Evolutionary conservation across 805 yeast species (phyloP).

Genomic region (Starmerella kuoi): DNA sequence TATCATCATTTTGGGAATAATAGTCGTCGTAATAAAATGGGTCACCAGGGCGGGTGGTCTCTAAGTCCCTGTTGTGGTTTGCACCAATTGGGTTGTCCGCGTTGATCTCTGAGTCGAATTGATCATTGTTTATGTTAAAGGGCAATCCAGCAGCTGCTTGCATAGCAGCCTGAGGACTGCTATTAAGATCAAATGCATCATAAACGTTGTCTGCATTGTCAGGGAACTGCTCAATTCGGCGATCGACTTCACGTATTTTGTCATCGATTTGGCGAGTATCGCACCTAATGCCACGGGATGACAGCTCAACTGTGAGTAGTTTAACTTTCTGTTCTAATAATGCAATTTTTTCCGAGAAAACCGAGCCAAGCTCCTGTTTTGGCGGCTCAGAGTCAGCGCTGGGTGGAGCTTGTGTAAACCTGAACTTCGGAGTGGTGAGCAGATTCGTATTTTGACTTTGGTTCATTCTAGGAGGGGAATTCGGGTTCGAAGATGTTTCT

Average conservation of each 20-base stretch:
- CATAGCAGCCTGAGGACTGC: not conserved
- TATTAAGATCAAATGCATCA: not conserved
- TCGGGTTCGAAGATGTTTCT: not conserved
- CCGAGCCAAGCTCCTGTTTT: constrained; percentile 18
- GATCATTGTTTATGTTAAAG: not conserved
- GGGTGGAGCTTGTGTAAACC: constrained; percentile 5
- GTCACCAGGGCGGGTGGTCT: no score
- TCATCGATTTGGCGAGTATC: constrained; percentile 11
- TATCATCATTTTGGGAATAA: no score
- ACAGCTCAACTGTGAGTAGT: constrained; percentile 5
- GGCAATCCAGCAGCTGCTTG: constrained; percentile 1
- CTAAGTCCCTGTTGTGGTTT: no score
- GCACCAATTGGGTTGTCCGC: no score
- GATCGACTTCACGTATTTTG: constrained; percentile 14
- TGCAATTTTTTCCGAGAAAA: constrained; percentile 22
- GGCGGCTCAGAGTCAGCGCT: constrained; percentile 1
- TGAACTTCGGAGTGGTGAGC: not conserved
- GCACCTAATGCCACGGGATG: not conserved
- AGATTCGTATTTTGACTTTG: not conserved
- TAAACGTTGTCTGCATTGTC: not conserved
- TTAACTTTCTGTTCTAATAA: constrained; percentile 21
- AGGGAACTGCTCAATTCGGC: constrained; percentile 14
- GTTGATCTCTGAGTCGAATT: not conserved
- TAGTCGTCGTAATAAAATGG: no score
- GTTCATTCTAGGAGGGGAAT: not conserved